phyloP scores from a whole-genome alignment of 305 asterid species.

The Fraxinus sp. region DNA sequence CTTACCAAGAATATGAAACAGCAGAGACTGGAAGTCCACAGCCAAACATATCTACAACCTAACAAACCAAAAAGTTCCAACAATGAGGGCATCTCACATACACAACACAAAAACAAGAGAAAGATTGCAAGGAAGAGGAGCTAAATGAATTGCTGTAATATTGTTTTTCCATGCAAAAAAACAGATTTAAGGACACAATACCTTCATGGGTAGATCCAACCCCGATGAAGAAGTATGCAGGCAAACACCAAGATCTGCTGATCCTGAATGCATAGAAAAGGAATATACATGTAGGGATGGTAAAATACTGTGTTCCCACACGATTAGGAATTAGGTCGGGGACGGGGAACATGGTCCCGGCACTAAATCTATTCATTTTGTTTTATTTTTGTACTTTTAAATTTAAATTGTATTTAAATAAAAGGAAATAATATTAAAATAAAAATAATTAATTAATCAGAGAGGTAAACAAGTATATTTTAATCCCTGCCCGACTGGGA shows the following conservation, averaged over 20 bases:
- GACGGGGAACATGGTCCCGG: background rate
- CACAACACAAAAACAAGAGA: background rate
- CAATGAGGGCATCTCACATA: background rate
- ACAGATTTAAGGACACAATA: conserved; percentile 23
- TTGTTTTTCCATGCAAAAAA: background rate
- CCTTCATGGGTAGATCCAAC: conserved; percentile 96
- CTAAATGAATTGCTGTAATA: background rate
- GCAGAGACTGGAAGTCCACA: conserved; percentile 98
- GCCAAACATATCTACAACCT: conserved; percentile 99
- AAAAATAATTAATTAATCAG: background rate
- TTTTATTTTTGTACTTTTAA: no score
- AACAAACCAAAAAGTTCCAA: conserved; percentile 21
- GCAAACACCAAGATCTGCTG: conserved; percentile 95
- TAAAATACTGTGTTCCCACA: background rate
- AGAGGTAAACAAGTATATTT: background rate
- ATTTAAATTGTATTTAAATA: no score
- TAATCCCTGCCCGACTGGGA: background rate
- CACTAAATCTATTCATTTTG: background rate
- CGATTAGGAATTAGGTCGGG: background rate
- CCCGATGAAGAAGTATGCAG: conserved; percentile 96
- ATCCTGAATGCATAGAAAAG: conserved; percentile 48
- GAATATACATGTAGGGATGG: conserved; percentile 6
- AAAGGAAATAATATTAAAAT: background rate
- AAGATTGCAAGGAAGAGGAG: background rate
- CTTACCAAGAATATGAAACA: conserved; percentile 95